Percentiles rank a stretch among this genome's conserved stretches.
These are phyloP conservation scores for Blumeria graminis DNA, from an alignment of 2,329 filamentous ascomycete genomes.

Conservation along the genomic window DNA sequence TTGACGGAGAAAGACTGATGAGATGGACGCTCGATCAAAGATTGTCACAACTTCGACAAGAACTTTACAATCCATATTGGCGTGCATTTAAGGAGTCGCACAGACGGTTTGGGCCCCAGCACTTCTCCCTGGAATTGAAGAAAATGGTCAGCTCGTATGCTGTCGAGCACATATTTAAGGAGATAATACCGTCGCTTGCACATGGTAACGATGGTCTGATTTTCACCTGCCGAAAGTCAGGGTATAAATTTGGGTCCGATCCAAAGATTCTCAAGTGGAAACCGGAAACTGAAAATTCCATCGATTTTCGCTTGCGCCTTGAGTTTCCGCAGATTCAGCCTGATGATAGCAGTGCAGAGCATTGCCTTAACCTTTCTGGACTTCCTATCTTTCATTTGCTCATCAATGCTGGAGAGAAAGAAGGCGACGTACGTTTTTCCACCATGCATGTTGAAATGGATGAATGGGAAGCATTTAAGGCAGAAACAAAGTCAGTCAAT, in stretches of 20 bases:
- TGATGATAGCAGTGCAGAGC: slow-evolving; percentile 34
- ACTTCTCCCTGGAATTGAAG: slow-evolving; percentile 72
- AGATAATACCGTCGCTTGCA: slow-evolving; percentile 58
- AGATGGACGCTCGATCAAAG: slow-evolving; percentile 68
- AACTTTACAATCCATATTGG: slow-evolving; percentile 48
- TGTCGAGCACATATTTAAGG: slow-evolving; percentile 74
- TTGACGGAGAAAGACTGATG: slow-evolving; percentile 56
- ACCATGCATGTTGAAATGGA: slow-evolving; percentile 42
- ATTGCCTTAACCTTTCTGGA: slow-evolving; percentile 56
- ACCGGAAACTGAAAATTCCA: slow-evolving; percentile 77
- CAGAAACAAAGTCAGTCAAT: slow-evolving; percentile 48
- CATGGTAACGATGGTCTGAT: slow-evolving; percentile 95
- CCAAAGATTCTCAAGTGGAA: slow-evolving; percentile 96
- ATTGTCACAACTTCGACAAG: slow-evolving; percentile 64
- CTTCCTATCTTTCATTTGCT: slow-evolving; percentile 51
- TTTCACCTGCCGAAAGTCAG: slow-evolving; percentile 77
- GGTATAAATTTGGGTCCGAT: slow-evolving; percentile 80
- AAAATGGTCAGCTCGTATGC: slow-evolving; percentile 73
- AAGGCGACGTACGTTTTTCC: slow-evolving; percentile 28
- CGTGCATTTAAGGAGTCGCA: slow-evolving; percentile 39
- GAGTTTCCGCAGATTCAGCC: slow-evolving; percentile 48
- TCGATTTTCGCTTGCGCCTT: slow-evolving; percentile 69
- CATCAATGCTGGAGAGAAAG: slow-evolving; percentile 37
- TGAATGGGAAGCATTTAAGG: slow-evolving; percentile 71
- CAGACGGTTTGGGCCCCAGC: slow-evolving; percentile 41